phyloP scores from a whole-genome alignment of 305 asterid genomes.

The Fraxinus albicans region DNA sequence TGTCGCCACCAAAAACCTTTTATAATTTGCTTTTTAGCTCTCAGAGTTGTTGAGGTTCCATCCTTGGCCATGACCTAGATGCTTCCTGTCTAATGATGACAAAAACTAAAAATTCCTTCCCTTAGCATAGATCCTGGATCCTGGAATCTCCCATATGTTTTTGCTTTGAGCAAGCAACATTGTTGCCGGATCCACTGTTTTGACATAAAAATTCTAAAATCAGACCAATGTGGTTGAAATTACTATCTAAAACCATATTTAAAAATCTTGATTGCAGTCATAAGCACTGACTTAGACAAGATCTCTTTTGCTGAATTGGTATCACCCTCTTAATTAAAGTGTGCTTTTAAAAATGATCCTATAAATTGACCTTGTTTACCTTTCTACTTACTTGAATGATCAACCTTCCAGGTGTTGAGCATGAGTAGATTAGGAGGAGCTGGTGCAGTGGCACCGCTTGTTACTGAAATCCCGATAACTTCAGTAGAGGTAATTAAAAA shows the following conservation, averaged over 20 bases:
- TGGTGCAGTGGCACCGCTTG: constrained; percentile 96
- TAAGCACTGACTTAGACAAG: not conserved
- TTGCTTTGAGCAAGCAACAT: constrained; percentile 7
- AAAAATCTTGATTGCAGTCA: not conserved
- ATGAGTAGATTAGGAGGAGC: constrained; percentile 99
- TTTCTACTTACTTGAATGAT: not conserved
- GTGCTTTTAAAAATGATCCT: not conserved
- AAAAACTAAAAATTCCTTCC: not conserved
- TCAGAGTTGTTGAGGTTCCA: constrained; percentile 1
- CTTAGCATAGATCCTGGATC: not conserved
- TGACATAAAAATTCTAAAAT: not conserved
- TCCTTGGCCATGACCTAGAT: constrained; percentile 5
- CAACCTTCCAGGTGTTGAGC: constrained; percentile 82
- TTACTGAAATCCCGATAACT: constrained; percentile 81
- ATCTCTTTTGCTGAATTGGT: not conserved
- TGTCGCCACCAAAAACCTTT: not conserved
- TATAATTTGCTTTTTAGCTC: not conserved
- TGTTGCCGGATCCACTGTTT: not conserved
- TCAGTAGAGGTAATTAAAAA: constrained; percentile 61
- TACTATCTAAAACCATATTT: not conserved
- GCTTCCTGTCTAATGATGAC: not conserved
- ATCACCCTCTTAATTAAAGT: not conserved
- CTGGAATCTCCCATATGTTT: not conserved
- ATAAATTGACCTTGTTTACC: not conserved
- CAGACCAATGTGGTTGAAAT: not conserved